phyloP scores from a whole-genome alignment of 106 monocot genomes.

The Alisma plantagoaquatica region DNA sequence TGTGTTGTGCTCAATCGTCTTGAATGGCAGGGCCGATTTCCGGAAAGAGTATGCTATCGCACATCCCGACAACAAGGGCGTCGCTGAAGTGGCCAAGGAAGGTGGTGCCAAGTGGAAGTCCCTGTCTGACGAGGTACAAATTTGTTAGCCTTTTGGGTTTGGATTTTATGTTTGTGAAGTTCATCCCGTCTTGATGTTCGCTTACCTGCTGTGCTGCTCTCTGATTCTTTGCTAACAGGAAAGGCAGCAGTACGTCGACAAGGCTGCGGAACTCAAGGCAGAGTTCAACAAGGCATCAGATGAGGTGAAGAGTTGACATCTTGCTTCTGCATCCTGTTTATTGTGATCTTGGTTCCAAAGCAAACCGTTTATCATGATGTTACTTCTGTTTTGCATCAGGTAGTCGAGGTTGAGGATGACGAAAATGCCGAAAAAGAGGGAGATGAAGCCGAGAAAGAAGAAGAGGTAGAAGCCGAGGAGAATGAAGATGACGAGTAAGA shows the following conservation, averaged over 20 bases:
- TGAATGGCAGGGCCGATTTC: slow-evolving; percentile 55
- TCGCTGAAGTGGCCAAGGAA: slow-evolving; percentile 67
- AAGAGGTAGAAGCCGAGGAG: neutral
- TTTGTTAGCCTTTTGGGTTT: neutral
- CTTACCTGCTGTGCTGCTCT: neutral
- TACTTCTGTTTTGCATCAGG: neutral
- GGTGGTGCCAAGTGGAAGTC: slow-evolving; percentile 91
- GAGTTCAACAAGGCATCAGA: slow-evolving; percentile 31
- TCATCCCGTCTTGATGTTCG: too few relatives aligned
- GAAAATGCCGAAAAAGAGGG: neutral
- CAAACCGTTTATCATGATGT: too few relatives aligned
- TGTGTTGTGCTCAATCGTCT: neutral
- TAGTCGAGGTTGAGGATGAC: neutral
- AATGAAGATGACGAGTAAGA: neutral
- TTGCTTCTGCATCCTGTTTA: neutral
- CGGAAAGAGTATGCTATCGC: slow-evolving; percentile 53
- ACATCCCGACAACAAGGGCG: slow-evolving; percentile 63
- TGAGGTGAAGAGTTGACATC: slow-evolving; percentile 7
- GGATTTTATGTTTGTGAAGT: neutral
- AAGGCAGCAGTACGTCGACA: slow-evolving; percentile 62
- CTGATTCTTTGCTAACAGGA: slow-evolving; percentile 36
- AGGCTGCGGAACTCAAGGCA: slow-evolving; percentile 60
- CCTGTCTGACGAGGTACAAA: slow-evolving; percentile 61
- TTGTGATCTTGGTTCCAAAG: neutral
- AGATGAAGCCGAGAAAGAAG: neutral